A percentile compares a stretch with the other conserved stretches of the same genome.
Evolutionary conservation across 192 early-diverging fungal species (phyloP).

Genomic region (Backusella circina): DNA sequence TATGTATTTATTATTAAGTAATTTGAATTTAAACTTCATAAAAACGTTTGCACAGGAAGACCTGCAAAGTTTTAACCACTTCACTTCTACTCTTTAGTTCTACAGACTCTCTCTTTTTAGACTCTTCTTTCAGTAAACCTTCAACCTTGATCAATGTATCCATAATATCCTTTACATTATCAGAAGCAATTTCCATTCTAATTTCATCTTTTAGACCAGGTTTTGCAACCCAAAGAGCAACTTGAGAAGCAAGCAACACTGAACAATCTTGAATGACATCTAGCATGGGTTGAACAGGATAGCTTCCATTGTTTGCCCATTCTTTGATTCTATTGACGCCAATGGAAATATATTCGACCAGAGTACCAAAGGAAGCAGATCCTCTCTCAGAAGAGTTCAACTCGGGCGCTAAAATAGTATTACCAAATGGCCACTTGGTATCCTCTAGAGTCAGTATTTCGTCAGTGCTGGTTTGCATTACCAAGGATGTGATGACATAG

Average conservation of each 20-base stretch:
- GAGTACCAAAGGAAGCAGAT: conserved; percentile 38
- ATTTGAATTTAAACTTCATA: not conserved
- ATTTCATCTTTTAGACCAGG: not conserved
- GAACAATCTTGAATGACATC: conserved; percentile 17
- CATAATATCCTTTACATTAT: conserved; percentile 9
- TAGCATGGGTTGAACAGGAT: not conserved
- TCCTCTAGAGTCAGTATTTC: conserved; percentile 26
- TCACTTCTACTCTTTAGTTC: not conserved
- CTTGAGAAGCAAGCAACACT: not conserved
- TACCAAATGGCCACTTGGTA: conserved; percentile 39
- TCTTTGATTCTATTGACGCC: not conserved
- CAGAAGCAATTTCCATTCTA: not conserved
- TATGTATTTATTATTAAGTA: too few relatives aligned
- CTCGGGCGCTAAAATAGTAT: conserved; percentile 33
- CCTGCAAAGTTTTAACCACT: not conserved
- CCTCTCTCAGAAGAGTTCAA: conserved; percentile 23
- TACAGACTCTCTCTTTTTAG: not conserved
- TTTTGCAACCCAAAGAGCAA: not conserved
- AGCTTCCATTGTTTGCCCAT: not conserved
- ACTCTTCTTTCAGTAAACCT: not conserved
- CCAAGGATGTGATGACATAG: conserved; percentile 31
- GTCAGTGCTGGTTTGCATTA: conserved; percentile 34
- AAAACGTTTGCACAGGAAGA: not conserved
- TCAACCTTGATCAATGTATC: not conserved
- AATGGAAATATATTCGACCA: conserved; percentile 31